Base-by-base conservation (phyloP, 768 basidiomycete genomes). In the Exidia glandulosa region DNA sequence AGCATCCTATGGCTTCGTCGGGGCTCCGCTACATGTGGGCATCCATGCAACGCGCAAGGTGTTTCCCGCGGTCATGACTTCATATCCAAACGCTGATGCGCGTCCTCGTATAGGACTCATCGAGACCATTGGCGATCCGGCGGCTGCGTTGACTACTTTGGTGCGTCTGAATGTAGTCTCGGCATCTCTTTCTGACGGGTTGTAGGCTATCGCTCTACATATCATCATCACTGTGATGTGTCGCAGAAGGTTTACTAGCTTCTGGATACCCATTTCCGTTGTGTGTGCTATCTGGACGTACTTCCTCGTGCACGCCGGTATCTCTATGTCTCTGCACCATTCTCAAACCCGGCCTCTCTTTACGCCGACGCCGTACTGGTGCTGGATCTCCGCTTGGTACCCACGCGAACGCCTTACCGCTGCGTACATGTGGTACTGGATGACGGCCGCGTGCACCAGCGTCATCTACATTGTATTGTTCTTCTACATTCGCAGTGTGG, bases 351-450 rank as follows among this genome's bases (percentile, higher is more conserved):
- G 25, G 32, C 19, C 9, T 4, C 59, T 59, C 45, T 62, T 54
- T 27, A 56, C 59, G 13, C 55, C 61, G 25, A 60, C 59, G n/a
- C 61, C 61, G 16, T 57, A 56, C 52, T 62, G 61, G 61, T 62
- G 61, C 33, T 62, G 61, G 61, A 57, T 62, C 32, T 48, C 37
- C 32, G 27, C 54, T 2, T 27, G 41, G 6, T 62, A 56, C 58
- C 30, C 54, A 2, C 32, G 3, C 3, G 52, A 62, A 19, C 47
- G 61, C 1, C 34, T 62, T 1, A 3, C 59, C 32, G 59, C 29
- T 7, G 61, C 41, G 32, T 62, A 62, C 30, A 25, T 56, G 13
- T 62, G 59, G 59, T 52, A 54, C 27, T 64, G 63, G 63, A 25
- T 64, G 32, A 32, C 63, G 16, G 63, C 63, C n/a, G 56, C 60